Evolutionary conservation across 2,329 filamentous ascomycete genomes (phyloP).

Genomic region (Paracorniculantispora psalliotae): DNA sequence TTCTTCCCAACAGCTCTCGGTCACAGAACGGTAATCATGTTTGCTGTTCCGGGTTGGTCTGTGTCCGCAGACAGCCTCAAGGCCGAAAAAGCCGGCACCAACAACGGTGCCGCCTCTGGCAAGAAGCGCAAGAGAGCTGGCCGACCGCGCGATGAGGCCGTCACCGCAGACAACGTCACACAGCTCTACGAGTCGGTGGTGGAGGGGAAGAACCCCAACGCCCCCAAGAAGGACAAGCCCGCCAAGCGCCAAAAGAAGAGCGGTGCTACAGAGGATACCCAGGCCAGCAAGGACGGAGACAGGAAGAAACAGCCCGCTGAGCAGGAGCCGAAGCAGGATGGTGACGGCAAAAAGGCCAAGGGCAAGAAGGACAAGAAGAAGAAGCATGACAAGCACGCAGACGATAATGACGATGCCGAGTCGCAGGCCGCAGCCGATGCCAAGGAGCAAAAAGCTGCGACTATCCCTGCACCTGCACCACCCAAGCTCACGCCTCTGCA

Average conservation of each 20-base stretch:
- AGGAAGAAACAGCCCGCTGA: conserved; percentile 11
- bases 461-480: conserved; percentile 32
- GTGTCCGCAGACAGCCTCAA: conserved; percentile 68
- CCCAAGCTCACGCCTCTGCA: conserved; percentile 84
- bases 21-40: no score
- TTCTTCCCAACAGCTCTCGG: not conserved
- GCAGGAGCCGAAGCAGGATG: conserved; percentile 20
- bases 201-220: conserved; percentile 53
- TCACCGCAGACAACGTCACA: conserved; percentile 67
- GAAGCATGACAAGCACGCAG: conserved; percentile 23
- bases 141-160: conserved; percentile 31
- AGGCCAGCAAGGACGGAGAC: conserved; percentile 17
- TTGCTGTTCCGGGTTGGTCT: conserved; percentile 90
- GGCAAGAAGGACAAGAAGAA: conserved; percentile 34
- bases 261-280: conserved; percentile 8
- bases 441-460: conserved; percentile 20
- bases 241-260: conserved; percentile 32
- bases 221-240: conserved; percentile 18
- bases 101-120: conserved; percentile 39
- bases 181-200: conserved; percentile 77
- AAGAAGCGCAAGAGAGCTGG: conserved; percentile 53
- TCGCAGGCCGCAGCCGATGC: not conserved
- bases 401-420: conserved; percentile 18
- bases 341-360: conserved; percentile 17
- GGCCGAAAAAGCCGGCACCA: conserved; percentile 49